Percentiles rank a stretch among this genome's conserved stretches.
Conservation (phyloP, 495 filamentous ascomycete species). For the Xylaria castorea region DNA sequence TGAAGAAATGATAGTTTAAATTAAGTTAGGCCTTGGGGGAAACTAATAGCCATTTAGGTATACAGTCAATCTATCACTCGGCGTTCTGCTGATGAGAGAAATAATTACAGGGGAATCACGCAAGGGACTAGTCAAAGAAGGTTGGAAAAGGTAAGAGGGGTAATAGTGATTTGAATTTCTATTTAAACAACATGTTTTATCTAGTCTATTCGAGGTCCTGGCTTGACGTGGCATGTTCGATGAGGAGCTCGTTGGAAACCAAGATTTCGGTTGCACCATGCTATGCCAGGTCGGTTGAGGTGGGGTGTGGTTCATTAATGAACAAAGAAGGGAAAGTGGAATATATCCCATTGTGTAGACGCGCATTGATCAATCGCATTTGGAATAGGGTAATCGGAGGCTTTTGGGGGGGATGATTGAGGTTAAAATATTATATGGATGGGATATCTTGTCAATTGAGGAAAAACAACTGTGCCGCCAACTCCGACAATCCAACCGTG, state of each 20-base stretch:
- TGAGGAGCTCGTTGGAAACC: neutral
- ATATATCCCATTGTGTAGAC: neutral
- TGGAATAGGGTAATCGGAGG: neutral
- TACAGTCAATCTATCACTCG: neutral
- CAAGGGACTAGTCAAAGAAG: neutral
- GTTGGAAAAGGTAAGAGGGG: neutral
- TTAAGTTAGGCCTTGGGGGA: neutral
- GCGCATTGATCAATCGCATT: neutral
- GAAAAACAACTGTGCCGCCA: neutral
- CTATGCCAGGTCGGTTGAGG: neutral
- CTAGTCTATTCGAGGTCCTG: neutral
- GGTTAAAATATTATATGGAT: neutral
- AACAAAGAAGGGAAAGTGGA: neutral
- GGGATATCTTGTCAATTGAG: neutral
- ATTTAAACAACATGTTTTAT: constrained; percentile 6
- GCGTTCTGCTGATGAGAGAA: neutral
- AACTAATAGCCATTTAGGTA: neutral
- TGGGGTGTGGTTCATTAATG: neutral
- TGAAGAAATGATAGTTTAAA: neutral
- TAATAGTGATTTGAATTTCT: constrained; percentile 3
- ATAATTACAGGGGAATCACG: neutral
- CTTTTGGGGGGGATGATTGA: neutral
- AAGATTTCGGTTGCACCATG: neutral
- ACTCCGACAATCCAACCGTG: constrained; percentile 10
- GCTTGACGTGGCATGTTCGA: neutral